These are phyloP conservation scores for Backusella luteola DNA, from an alignment of 192 early-diverging fungal species.

Conservation along the genomic window DNA sequence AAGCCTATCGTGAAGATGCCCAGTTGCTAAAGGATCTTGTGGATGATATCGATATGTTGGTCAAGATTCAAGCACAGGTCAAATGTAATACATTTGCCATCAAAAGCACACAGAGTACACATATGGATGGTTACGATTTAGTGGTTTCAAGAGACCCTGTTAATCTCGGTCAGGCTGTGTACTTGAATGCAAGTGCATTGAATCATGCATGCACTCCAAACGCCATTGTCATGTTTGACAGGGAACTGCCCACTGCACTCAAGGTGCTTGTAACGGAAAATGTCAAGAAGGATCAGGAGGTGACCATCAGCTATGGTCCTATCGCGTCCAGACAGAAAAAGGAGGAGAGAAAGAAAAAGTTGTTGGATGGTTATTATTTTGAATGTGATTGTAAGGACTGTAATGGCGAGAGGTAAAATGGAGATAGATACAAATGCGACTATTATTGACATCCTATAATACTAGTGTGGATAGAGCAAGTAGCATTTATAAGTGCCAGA, in stretches of 20 bases:
- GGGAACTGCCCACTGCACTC: not conserved
- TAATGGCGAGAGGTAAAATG: not conserved
- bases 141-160: not conserved
- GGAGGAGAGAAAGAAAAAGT: constrained; percentile 4
- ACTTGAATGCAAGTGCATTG: constrained; percentile 17
- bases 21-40: not conserved
- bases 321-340: not conserved
- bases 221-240: constrained; percentile 17
- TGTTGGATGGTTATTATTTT: constrained; percentile 20
- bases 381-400: constrained; percentile 18
- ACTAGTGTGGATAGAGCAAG: not conserved
- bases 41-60: not conserved
- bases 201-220: constrained; percentile 25
- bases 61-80: constrained; percentile 19
- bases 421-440: not conserved
- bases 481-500: constrained; percentile 11
- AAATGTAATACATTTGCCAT: constrained; percentile 25
- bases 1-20: not conserved
- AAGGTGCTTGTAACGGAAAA: not conserved
- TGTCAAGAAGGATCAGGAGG: not conserved
- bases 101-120: not conserved
- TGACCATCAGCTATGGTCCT: constrained; percentile 27
- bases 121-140: not conserved
- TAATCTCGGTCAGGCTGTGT: constrained; percentile 10
- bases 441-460: not conserved